phyloP scores from a whole-genome alignment of 2,329 filamentous ascomycete genomes.

The Aspergillus aculeatinus region DNA sequence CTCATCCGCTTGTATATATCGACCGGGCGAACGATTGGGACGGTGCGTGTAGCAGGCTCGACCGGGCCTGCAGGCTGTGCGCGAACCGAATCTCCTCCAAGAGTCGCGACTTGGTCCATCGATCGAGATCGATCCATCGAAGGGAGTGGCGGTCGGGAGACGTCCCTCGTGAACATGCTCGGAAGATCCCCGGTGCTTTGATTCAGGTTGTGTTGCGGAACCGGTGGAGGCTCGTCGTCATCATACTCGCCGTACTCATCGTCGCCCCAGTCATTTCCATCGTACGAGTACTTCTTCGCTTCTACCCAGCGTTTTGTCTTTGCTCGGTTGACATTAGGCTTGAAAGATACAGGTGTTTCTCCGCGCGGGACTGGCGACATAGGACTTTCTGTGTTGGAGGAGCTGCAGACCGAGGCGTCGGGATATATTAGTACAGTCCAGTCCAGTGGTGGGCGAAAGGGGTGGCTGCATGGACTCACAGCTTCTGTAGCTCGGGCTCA shows the following conservation, averaged over 20 bases:
- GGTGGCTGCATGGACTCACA: slow-evolving; percentile 21
- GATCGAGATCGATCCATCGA: slow-evolving; percentile 42
- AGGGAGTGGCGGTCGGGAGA: slow-evolving; percentile 16
- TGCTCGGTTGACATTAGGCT: slow-evolving; percentile 80
- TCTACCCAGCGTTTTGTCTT: slow-evolving; percentile 97
- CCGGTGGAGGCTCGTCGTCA: slow-evolving; percentile 52
- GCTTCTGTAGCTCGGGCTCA: slow-evolving; percentile 23
- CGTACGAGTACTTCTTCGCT: slow-evolving; percentile 81
- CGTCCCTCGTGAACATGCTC: slow-evolving; percentile 11
- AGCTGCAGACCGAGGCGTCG: slow-evolving; percentile 3
- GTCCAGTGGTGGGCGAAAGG: not conserved
- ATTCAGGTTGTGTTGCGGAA: slow-evolving; percentile 25
- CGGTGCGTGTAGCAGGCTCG: slow-evolving; percentile 45
- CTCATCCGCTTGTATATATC: slow-evolving; percentile 74
- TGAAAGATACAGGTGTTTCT: slow-evolving; percentile 61
- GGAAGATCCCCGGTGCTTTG: slow-evolving; percentile 27
- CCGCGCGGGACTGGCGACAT: slow-evolving; percentile 28
- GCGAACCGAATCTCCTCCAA: slow-evolving; percentile 26
- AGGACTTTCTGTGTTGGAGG: slow-evolving; percentile 27
- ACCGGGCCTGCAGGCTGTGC: slow-evolving; percentile 23
- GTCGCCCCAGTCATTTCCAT: slow-evolving; percentile 90
- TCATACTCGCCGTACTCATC: slow-evolving; percentile 62
- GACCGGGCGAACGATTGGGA: slow-evolving; percentile 68
- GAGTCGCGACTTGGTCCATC: slow-evolving; percentile 31
- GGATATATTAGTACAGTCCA: not conserved